A percentile compares a stretch with the other conserved stretches of the same genome.
Conservation (phyloP, 805 yeast species). For the Blastobotrys attinorum region DNA sequence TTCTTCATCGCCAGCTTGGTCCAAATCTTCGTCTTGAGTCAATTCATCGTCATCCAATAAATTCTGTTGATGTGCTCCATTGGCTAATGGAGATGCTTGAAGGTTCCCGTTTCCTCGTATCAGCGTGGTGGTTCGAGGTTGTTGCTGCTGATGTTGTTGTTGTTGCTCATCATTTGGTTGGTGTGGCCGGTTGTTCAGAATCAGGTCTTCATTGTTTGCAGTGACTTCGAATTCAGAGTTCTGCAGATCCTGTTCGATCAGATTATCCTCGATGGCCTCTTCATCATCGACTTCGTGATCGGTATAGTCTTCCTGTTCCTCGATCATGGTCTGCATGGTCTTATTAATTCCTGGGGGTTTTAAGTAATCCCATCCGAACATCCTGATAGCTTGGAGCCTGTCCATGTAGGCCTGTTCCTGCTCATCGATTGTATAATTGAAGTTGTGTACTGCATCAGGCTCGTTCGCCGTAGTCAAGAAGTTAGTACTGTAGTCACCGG, state of each 20-base stretch:
- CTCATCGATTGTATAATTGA: not conserved
- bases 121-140: too few species aligned
- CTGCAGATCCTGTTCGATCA: not conserved
- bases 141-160: too few species aligned
- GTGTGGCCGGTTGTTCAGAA: constrained; percentile 4
- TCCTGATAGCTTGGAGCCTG: constrained; percentile 27
- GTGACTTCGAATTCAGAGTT: constrained; percentile 14
- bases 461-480: too few species aligned
- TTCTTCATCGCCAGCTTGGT: constrained; percentile 2
- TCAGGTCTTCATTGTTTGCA: constrained; percentile 17
- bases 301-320: constrained; percentile 19
- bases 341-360: constrained; percentile 53
- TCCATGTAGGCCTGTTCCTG: constrained; percentile 11
- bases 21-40: not conserved
- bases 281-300: constrained; percentile 7
- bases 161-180: too few species aligned
- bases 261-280: constrained; percentile 9
- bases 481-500: too few species aligned
- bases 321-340: constrained; percentile 36
- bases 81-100: not conserved
- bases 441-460: not conserved
- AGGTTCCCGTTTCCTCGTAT: too few species aligned
- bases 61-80: too few species aligned
- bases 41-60: constrained; percentile 5
- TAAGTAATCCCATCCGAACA: constrained; percentile 41